Percentiles rank a stretch among this genome's conserved stretches.
phyloP scores from a whole-genome alignment of 345 rosid species.

The Citrus sinensis region DNA sequence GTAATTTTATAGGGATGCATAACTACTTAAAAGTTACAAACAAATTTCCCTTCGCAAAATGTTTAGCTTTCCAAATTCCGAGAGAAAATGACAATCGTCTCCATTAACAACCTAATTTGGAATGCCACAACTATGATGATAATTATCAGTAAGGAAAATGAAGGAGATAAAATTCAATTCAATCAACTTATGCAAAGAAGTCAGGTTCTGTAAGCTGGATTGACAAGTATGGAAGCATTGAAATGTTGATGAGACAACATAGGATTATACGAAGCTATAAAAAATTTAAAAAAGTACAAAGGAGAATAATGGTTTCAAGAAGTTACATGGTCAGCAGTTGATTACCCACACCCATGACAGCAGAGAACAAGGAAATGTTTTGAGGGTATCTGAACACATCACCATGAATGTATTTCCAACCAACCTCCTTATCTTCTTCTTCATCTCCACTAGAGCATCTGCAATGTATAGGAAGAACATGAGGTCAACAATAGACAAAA shows the following conservation, averaged over 20 bases:
- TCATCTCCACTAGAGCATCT: slow-evolving; percentile 63
- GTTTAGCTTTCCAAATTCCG: not conserved
- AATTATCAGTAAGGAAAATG: not conserved
- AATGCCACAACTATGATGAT: not conserved
- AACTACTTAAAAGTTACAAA: not conserved
- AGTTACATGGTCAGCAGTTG: slow-evolving; percentile 71
- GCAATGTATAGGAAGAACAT: slow-evolving; percentile 14
- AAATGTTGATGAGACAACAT: not conserved
- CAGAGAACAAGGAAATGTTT: slow-evolving; percentile 64
- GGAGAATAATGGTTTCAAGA: slow-evolving; percentile 10
- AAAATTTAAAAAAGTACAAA: not conserved
- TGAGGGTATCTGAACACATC: slow-evolving; percentile 70
- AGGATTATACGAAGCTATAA: not conserved
- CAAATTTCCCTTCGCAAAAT: not conserved
- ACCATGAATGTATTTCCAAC: slow-evolving; percentile 74
- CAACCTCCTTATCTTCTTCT: slow-evolving; percentile 72
- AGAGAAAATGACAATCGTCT: not conserved
- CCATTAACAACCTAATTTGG: not conserved
- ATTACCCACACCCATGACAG: slow-evolving; percentile 71
- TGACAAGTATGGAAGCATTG: not conserved
- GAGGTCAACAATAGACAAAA: slow-evolving; percentile 5
- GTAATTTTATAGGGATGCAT: not conserved
- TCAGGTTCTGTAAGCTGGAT: not conserved
- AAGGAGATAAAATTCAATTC: not conserved
- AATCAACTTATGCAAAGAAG: not conserved